Percentiles rank a stretch among this genome's conserved stretches.
Evolutionary conservation across 2,329 filamentous ascomycete species (phyloP).

Genomic region (Ophiostoma montium): DNA sequence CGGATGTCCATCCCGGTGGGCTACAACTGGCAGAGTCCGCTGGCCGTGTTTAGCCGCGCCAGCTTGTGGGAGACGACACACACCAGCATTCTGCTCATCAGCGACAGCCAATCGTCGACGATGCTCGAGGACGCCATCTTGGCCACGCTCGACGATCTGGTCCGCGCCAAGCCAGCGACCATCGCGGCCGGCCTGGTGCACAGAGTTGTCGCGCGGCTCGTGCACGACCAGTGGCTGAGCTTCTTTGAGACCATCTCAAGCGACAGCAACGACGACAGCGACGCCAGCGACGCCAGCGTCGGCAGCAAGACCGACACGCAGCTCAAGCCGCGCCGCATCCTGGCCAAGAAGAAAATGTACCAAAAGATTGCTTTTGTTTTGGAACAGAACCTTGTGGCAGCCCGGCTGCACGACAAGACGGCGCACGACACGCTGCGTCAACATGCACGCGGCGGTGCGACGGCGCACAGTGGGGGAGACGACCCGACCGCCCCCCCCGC

Average conservation of each 20-base stretch:
- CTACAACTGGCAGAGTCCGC: no score
- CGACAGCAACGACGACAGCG: no score
- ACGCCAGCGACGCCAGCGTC: neutral
- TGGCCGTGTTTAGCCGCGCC: constrained; percentile 18
- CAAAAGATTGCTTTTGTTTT: neutral
- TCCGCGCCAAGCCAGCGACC: neutral
- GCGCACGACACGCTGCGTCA: no score
- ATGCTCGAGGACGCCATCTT: constrained; percentile 17
- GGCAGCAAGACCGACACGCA: neutral
- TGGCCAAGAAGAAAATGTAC: neutral
- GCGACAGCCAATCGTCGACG: constrained; percentile 11
- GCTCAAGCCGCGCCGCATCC: neutral
- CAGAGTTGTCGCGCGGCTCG: constrained; percentile 1
- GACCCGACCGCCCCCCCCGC: neutral
- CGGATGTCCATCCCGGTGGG: no score
- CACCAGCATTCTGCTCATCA: constrained; percentile 21
- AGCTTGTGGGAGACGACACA: constrained; percentile 21
- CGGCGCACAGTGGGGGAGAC: no score
- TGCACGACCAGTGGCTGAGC: constrained; percentile 22
- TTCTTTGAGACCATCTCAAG: constrained; percentile 16
- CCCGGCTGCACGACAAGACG: neutral
- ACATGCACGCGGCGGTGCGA: no score
- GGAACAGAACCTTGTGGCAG: neutral
- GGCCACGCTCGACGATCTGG: constrained; percentile 11
- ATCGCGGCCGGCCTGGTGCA: constrained; percentile 5